phyloP scores from a whole-genome alignment of 1,139 yeast genomes.

The Hansenula lynferdii region DNA sequence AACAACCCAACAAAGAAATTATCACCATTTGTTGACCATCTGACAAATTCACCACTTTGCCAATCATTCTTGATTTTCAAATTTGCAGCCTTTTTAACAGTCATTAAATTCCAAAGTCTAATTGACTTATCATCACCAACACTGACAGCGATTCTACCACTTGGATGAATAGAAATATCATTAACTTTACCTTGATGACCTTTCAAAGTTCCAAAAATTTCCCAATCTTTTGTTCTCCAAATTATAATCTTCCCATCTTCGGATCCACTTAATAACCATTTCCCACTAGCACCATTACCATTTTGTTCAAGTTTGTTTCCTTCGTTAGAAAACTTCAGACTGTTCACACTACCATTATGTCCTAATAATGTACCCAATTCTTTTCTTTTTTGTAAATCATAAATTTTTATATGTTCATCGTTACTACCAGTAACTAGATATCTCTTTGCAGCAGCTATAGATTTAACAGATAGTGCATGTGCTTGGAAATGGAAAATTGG shows the following conservation, averaged over 20 bases:
- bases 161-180: slow-evolving; percentile 85
- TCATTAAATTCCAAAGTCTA: slow-evolving; percentile 93
- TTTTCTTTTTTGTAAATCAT: slow-evolving; percentile 89
- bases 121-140: slow-evolving; percentile 83
- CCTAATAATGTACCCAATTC: slow-evolving; percentile 88
- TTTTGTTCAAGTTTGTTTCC: slow-evolving; percentile 17
- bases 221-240: slow-evolving; percentile 99
- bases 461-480: slow-evolving; percentile 81
- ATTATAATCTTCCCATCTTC: slow-evolving; percentile 87
- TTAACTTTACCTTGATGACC: slow-evolving; percentile 78
- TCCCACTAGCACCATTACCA: slow-evolving; percentile 37
- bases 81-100: slow-evolving; percentile 91
- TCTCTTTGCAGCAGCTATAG: slow-evolving; percentile 78
- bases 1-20: slow-evolving; percentile 72
- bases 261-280: slow-evolving; percentile 87
- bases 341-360: slow-evolving; percentile 86
- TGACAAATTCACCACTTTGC: slow-evolving; percentile 60
- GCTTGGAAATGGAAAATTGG: slow-evolving; percentile 97
- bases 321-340: slow-evolving; percentile 64
- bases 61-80: slow-evolving; percentile 72
- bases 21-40: slow-evolving; percentile 60
- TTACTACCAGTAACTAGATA: slow-evolving; percentile 92
- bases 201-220: slow-evolving; percentile 77
- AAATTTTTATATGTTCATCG: slow-evolving; percentile 92
- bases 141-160: slow-evolving; percentile 88